Evolutionary conservation across 805 yeast genomes (phyloP).

Genomic region (Candida palmyrensis): DNA sequence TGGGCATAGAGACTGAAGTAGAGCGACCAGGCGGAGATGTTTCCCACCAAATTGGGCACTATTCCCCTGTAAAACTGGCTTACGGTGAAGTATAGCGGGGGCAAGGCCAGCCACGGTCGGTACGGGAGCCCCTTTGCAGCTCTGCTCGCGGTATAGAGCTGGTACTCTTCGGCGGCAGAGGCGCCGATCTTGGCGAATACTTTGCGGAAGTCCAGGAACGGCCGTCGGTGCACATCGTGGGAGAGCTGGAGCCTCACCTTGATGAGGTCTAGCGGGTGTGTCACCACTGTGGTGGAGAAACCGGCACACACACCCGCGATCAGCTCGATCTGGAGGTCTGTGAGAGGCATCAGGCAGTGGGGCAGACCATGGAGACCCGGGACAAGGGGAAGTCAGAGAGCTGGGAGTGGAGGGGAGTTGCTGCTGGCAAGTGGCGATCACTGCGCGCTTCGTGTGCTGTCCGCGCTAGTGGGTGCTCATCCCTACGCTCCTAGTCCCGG

Average conservation of each 20-base stretch:
- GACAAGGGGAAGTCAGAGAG: background rate
- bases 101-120: too few species aligned
- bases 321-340: slow-evolving; percentile 43
- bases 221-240: slow-evolving; percentile 8
- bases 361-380: slow-evolving; percentile 2
- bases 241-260: slow-evolving; percentile 78
- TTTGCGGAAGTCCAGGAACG: slow-evolving; percentile 14
- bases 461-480: too few species aligned
- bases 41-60: slow-evolving; percentile 75
- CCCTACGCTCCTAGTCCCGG: too few species aligned
- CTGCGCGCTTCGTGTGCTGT: too few species aligned
- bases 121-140: too few species aligned
- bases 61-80: slow-evolving; percentile 64
- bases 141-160: background rate
- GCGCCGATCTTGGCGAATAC: slow-evolving; percentile 16
- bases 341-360: too few species aligned
- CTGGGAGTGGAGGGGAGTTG: background rate
- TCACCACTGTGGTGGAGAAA: slow-evolving; percentile 64
- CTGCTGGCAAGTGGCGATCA: background rate
- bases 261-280: slow-evolving; percentile 87
- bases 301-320: slow-evolving; percentile 81
- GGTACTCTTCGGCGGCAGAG: slow-evolving; percentile 11
- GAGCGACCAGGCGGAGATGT: slow-evolving; percentile 82
- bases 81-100: slow-evolving; percentile 4
- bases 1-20: slow-evolving; percentile 76